phyloP scores from a whole-genome alignment of 352 stramenopile genomes.

The Phytophthora melonis region DNA sequence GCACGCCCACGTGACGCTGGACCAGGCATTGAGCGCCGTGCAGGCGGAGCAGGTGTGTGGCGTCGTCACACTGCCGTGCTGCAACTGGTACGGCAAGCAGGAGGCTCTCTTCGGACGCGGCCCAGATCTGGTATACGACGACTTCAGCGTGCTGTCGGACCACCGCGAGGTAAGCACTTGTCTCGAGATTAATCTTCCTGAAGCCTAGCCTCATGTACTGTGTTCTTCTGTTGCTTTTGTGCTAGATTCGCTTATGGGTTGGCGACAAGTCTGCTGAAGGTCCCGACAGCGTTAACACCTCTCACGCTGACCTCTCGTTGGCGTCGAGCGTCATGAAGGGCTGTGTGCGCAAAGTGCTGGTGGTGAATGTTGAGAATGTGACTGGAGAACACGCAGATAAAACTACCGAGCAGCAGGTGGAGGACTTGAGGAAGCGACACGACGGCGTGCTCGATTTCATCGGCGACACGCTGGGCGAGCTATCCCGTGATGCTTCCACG shows the following conservation, averaged over 20 bases:
- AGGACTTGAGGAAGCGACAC: constrained; percentile 12
- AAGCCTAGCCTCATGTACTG: background rate
- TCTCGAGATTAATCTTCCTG: background rate
- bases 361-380: background rate
- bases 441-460: constrained; percentile 41
- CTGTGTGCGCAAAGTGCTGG: constrained; percentile 49
- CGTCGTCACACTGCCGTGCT: constrained; percentile 81
- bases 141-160: constrained; percentile 84
- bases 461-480: constrained; percentile 28
- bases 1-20: constrained; percentile 83
- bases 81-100: constrained; percentile 86
- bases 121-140: constrained; percentile 81
- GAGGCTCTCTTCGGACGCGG: constrained; percentile 60
- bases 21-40: constrained; percentile 72
- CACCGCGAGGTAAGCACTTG: constrained; percentile 66
- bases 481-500: constrained; percentile 20
- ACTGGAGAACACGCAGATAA: background rate
- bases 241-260: constrained; percentile 60
- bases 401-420: constrained; percentile 1
- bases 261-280: constrained; percentile 7
- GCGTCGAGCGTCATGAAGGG: constrained; percentile 58
- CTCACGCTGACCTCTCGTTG: constrained; percentile 28
- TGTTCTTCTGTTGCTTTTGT: background rate
- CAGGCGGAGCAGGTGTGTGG: constrained; percentile 67
- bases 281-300: constrained; percentile 14